These are phyloP conservation scores for Backusella circina DNA, from an alignment of 192 early-diverging fungal species.

Conservation along the genomic window DNA sequence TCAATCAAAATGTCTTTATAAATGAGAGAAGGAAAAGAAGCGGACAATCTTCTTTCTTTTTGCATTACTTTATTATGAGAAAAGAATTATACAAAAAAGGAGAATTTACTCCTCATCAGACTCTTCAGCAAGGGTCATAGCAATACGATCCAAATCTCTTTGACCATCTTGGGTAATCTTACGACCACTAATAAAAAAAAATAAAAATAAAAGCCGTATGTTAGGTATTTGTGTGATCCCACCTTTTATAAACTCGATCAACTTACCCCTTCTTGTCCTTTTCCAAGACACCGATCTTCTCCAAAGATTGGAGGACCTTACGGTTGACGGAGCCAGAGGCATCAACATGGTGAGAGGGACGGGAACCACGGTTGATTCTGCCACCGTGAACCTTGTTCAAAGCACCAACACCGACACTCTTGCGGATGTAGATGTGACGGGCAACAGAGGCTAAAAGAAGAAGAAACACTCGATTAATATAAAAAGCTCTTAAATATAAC, in stretches of 20 bases:
- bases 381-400: conserved; percentile 94
- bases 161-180: conserved; percentile 93
- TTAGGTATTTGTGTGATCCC: neutral
- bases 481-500: neutral
- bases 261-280: conserved; percentile 78
- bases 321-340: conserved; percentile 89
- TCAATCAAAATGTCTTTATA: neutral
- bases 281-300: conserved; percentile 98
- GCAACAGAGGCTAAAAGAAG: conserved; percentile 75
- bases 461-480: neutral
- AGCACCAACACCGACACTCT: conserved; percentile 91
- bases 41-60: neutral
- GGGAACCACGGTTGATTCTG: conserved; percentile 85
- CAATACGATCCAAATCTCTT: conserved; percentile 98
- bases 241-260: neutral
- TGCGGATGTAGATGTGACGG: conserved; percentile 97
- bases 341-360: conserved; percentile 86
- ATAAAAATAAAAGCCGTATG: neutral
- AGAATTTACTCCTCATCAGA: conserved; percentile 30
- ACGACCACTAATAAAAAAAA: conserved; percentile 68
- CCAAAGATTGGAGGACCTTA: conserved; percentile 96
- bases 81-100: neutral
- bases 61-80: neutral
- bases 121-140: conserved; percentile 44
- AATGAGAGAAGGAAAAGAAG: neutral